Evolutionary conservation across 2,329 filamentous ascomycete species (phyloP).

Genomic region (Fusarium buharicum): DNA sequence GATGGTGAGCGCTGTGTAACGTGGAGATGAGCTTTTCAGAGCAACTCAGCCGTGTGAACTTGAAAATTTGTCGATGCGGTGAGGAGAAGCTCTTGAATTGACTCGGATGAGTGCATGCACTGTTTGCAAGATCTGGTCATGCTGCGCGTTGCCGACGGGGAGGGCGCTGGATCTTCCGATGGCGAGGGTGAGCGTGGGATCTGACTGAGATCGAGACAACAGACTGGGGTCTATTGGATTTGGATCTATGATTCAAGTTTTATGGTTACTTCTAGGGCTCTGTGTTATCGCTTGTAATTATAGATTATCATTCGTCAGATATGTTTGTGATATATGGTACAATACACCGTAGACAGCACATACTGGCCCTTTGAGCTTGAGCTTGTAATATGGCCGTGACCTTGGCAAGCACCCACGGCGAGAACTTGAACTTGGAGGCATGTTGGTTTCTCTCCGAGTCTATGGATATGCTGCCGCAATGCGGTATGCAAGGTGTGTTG

Average conservation of each 20-base stretch:
- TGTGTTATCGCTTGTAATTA: conserved; percentile 23
- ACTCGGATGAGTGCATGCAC: conserved; percentile 26
- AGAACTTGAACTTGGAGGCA: too few species aligned
- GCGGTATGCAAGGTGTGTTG: too few species aligned
- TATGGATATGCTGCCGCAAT: too few species aligned
- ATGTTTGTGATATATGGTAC: neutral
- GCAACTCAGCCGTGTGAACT: conserved; percentile 1
- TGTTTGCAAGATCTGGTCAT: conserved; percentile 27
- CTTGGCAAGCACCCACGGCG: too few species aligned
- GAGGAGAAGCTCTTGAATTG: conserved; percentile 20
- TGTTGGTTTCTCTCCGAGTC: too few species aligned
- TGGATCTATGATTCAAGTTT: neutral
- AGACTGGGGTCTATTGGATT: conserved; percentile 12
- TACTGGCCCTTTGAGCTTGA: neutral
- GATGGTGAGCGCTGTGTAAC: conserved; percentile 23
- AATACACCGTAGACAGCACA: neutral
- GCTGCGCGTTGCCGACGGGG: conserved; percentile 18
- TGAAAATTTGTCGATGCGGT: conserved; percentile 26
- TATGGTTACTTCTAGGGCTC: neutral
- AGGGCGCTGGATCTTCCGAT: conserved; percentile 37
- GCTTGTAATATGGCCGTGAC: neutral
- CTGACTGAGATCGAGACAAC: conserved; percentile 15
- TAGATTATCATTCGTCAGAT: conserved; percentile 2
- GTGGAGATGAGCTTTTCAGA: conserved; percentile 7
- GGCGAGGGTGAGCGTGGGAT: conserved; percentile 16